Evolutionary conservation across 805 yeast genomes (phyloP), one percentile per base, ranked within the genome.

Genomic region (Ogataea chonburiensis): DNA sequence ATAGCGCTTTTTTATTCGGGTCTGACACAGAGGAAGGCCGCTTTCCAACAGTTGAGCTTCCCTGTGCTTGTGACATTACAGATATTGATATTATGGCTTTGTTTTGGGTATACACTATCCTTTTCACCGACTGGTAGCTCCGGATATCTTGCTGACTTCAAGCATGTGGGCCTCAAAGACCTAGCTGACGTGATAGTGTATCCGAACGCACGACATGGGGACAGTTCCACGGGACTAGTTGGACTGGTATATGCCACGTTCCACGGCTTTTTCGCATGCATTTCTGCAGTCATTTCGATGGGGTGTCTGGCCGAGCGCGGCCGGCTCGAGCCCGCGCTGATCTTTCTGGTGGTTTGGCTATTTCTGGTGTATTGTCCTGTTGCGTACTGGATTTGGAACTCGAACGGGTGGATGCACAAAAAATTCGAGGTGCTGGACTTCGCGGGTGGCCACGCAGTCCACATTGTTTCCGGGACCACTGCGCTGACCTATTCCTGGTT

Each of bases 401-500:
- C 79, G 1, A 81, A 83, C 31, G 96, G 96, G 21, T 88, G 96
- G 96, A 87, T 94, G 34, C 71, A 71, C 45, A 36, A 35, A 18
- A 71, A 76, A 48, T 85, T 91, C 70, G 91, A 88, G 5, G 95
- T 77, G 1, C 66, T 87, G 34, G 97, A 88, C 59, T 87, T 83
- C 61, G 97, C 96, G 16, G 97, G 97, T 13, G 96, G 96, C 35
- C 95, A 95, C 1, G 91, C 94, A 2, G 94, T 88, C 16, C 96
- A 88, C 56, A 81, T 88, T 39, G 75, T 84, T 9, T 77, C 91
- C 14, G 96, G 96, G 46, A 78, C 84, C n/a, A 83, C 86, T 19
- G 95, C 94, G 1, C 75, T 87, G 49, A 94, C 84, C 4, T 83
- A 79, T 53, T 77, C 86, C 13, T 75, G 77, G 47, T 79, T 81